phyloP scores from a whole-genome alignment of 1,284 basidiomycete species.

The Phellinidium pouzarii region DNA sequence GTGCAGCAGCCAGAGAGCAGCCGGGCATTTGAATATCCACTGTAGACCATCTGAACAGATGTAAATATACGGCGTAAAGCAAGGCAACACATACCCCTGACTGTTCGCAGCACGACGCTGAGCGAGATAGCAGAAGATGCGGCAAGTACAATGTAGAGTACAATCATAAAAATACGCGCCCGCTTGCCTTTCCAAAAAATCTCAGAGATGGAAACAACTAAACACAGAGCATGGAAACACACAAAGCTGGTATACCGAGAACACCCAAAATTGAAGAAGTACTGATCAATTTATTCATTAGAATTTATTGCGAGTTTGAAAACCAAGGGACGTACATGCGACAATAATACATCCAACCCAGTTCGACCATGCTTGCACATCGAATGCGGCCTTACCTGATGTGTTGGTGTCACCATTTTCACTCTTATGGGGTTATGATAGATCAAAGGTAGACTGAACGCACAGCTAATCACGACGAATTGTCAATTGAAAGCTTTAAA shows the following conservation, averaged over 20 bases:
- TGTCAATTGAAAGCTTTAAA: not conserved
- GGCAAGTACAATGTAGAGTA: not conserved
- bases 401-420: no score
- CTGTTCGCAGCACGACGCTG: not conserved
- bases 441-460: not conserved
- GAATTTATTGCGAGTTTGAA: not conserved
- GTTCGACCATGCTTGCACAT: constrained; percentile 7
- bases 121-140: not conserved
- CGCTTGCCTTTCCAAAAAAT: no score
- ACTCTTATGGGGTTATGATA: not conserved
- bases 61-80: not conserved
- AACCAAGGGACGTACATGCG: constrained; percentile 1
- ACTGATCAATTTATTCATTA: not conserved
- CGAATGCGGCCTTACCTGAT: constrained; percentile 4
- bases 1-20: not conserved
- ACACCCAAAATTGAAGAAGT: constrained; percentile 5
- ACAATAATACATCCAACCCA: constrained; percentile 2
- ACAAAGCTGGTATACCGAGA: constrained; percentile 2
- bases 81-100: not conserved
- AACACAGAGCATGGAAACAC: no score
- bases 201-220: no score
- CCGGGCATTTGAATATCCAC: constrained; percentile 4
- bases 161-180: not conserved
- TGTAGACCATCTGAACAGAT: not conserved
- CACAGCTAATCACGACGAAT: not conserved